Percentiles rank a stretch among this genome's conserved stretches.
Evolutionary conservation across 352 stramenopile species (phyloP).

Genomic region (Pythium folliculosum): DNA sequence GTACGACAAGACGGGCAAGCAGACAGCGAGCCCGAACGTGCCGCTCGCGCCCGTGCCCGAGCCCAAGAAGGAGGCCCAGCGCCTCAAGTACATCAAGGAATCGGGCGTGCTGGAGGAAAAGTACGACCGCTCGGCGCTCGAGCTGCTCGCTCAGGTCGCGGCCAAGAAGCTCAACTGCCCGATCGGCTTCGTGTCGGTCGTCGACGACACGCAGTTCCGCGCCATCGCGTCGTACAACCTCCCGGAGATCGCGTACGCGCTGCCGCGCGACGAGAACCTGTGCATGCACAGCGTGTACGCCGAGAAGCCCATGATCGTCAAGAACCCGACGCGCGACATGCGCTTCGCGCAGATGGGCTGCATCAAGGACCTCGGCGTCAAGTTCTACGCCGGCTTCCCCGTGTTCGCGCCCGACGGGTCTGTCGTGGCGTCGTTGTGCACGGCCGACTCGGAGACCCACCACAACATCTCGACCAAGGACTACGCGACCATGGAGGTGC

Average conservation of each 20-base stretch:
- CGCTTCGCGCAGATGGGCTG: conserved; percentile 55
- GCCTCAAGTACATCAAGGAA: conserved; percentile 47
- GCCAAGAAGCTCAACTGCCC: conserved; percentile 53
- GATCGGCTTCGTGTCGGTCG: conserved; percentile 61
- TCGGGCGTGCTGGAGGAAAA: conserved; percentile 41
- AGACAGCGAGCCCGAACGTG: conserved; percentile 21
- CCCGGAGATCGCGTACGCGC: conserved; percentile 22
- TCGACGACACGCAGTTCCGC: conserved; percentile 53
- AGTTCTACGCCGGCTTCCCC: conserved; percentile 72
- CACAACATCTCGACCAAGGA: conserved; percentile 68
- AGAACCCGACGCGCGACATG: conserved; percentile 67
- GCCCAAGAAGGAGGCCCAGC: conserved; percentile 39
- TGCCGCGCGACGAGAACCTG: conserved; percentile 55
- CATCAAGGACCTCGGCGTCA: conserved; percentile 47
- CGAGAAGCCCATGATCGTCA: conserved; percentile 62
- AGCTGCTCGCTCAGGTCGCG: conserved; percentile 57
- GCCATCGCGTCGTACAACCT: conserved; percentile 40
- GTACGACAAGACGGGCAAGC: conserved; percentile 28
- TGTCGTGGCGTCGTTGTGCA: conserved; percentile 50
- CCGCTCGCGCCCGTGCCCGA: conserved; percentile 49
- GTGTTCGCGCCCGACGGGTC: conserved; percentile 46
- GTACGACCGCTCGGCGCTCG: conserved; percentile 52
- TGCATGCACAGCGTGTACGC: conserved; percentile 61
- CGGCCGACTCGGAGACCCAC: conserved; percentile 44
- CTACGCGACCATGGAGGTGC: conserved; percentile 73